Conservation (phyloP, 2,329 filamentous ascomycete species). For the Microcyclospora tardicrescens region DNA sequence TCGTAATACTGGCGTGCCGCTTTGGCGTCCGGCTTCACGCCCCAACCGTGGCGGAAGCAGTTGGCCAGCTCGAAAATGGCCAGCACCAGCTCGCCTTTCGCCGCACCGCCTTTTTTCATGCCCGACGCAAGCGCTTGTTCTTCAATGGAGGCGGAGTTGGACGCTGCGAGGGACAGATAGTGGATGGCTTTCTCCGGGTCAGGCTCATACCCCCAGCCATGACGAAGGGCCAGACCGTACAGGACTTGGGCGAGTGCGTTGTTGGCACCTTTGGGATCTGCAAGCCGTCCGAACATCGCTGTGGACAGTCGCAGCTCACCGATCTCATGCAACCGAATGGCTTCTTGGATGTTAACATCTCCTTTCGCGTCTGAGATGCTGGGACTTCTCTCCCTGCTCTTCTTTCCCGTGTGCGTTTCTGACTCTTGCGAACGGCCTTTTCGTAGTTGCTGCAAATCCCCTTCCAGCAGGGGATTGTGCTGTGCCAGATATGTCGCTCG, state of each 20-base stretch:
- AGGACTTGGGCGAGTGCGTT: constrained; percentile 92
- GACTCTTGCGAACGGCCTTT: background rate
- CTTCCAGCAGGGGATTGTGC: constrained; percentile 31
- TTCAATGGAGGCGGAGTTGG: constrained; percentile 81
- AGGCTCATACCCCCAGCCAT: constrained; percentile 79
- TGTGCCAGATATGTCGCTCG: constrained; percentile 75
- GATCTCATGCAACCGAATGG: constrained; percentile 83
- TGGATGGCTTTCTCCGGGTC: constrained; percentile 62
- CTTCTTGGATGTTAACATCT: constrained; percentile 68
- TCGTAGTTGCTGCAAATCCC: constrained; percentile 10
- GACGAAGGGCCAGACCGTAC: constrained; percentile 83
- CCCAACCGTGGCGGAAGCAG: constrained; percentile 90
- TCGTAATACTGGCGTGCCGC: constrained; percentile 91
- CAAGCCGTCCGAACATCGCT: constrained; percentile 69
- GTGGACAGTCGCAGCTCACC: constrained; percentile 71
- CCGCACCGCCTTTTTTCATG: constrained; percentile 82
- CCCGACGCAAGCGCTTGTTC: constrained; percentile 72
- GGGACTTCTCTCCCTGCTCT: constrained; percentile 18
- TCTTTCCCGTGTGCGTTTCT: background rate
- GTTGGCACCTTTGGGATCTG: constrained; percentile 71
- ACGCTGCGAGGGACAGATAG: constrained; percentile 78
- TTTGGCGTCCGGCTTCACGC: constrained; percentile 69
- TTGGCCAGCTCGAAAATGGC: constrained; percentile 93
- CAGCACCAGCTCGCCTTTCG: constrained; percentile 90
- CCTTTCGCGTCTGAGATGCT: constrained; percentile 26